phyloP scores from a whole-genome alignment of 176 grass and related monocot genomes.

The Carex kokanica region DNA sequence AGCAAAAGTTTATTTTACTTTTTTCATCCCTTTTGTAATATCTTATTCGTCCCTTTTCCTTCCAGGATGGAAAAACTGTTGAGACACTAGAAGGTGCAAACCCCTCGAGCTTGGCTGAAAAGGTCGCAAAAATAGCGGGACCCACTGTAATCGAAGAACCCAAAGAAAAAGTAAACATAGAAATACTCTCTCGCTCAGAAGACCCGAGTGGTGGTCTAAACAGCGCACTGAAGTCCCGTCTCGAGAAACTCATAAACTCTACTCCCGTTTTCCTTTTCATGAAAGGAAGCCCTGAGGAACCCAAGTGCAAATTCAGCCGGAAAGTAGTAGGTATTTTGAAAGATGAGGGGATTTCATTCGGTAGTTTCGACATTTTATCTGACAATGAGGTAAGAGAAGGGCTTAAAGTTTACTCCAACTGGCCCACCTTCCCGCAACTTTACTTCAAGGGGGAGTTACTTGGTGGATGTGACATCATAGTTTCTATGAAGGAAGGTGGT shows the following conservation, averaged over 20 bases:
- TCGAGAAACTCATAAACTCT: constrained; percentile 85
- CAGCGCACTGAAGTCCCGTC: constrained; percentile 46
- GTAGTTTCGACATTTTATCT: constrained; percentile 77
- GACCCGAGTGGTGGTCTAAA: background rate
- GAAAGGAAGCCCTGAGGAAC: constrained; percentile 84
- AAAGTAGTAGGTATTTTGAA: constrained; percentile 84
- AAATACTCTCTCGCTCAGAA: background rate
- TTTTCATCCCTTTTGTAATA: background rate
- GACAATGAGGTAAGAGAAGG: constrained; percentile 86
- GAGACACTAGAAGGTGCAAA: constrained; percentile 93
- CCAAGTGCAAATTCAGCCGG: constrained; percentile 87
- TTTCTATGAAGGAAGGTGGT: constrained; percentile 82
- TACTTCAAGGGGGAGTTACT: constrained; percentile 87
- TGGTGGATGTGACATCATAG: constrained; percentile 87
- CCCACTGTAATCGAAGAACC: constrained; percentile 57
- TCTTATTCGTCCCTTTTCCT: constrained; percentile 14
- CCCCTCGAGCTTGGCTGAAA: constrained; percentile 82
- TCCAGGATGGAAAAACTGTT: constrained; percentile 71
- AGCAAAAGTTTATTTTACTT: background rate
- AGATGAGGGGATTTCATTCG: constrained; percentile 68
- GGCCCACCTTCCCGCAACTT: constrained; percentile 94
- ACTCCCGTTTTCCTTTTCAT: constrained; percentile 78
- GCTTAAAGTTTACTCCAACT: constrained; percentile 93
- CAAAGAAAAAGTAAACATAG: constrained; percentile 36
- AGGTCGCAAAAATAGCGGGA: constrained; percentile 71